phyloP scores from a whole-genome alignment of 2,329 filamentous ascomycete species.

The Chrysoporthe cubensis region DNA sequence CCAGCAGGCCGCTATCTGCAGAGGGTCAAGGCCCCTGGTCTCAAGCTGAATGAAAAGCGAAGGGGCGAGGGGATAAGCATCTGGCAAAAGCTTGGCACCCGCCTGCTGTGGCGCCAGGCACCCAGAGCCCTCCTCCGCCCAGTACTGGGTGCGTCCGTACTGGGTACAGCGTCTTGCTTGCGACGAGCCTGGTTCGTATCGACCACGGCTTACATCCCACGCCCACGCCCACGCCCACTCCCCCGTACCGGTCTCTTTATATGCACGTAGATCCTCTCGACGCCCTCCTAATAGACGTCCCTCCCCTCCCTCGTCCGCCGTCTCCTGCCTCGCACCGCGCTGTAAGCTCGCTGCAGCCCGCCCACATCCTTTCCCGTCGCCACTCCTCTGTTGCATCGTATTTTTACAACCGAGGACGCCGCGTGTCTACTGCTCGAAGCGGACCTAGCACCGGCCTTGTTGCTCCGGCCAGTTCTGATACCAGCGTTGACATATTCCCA shows the following conservation, averaged over 20 bases:
- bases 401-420: background rate
- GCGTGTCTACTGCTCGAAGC: background rate
- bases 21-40: background rate
- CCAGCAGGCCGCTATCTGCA: background rate
- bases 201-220: background rate
- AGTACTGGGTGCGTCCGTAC: background rate
- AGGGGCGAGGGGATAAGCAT: background rate
- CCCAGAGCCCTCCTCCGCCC: background rate
- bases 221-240: background rate
- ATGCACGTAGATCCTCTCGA: background rate
- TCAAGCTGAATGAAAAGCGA: constrained; percentile 4
- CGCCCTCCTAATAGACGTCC: background rate
- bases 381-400: background rate
- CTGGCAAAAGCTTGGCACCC: background rate
- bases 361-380: background rate
- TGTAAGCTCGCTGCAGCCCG: no score
- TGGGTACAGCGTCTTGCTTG: background rate
- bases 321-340: background rate
- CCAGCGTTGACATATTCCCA: constrained; percentile 1
- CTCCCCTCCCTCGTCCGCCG: background rate
- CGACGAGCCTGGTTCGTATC: background rate
- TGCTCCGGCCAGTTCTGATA: background rate
- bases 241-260: background rate
- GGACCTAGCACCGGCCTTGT: constrained; percentile 1
- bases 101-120: background rate